phyloP scores from a whole-genome alignment of 345 rosid genomes.

The Psidium guajava region DNA sequence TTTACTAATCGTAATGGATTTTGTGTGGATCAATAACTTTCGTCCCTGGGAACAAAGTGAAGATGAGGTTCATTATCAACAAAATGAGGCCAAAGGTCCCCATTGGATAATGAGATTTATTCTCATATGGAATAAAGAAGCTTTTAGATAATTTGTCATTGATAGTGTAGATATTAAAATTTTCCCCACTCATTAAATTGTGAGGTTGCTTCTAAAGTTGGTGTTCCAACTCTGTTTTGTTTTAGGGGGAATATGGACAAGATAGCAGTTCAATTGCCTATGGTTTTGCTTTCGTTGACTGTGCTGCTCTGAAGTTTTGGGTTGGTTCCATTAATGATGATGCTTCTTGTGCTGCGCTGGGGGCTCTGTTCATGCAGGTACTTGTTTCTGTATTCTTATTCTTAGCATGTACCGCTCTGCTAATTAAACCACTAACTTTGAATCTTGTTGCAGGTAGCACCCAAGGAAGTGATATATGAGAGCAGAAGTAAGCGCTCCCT shows the following conservation, averaged over 20 bases:
- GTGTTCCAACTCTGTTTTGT: background rate
- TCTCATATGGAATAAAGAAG: background rate
- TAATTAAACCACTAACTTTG: conserved; percentile 1
- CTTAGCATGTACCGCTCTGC: background rate
- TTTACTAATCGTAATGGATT: background rate
- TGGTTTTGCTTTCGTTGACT: conserved; percentile 97
- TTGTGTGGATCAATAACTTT: background rate
- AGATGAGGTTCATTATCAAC: background rate
- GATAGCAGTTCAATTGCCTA: conserved; percentile 38
- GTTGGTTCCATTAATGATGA: conserved; percentile 73
- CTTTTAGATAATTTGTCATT: background rate
- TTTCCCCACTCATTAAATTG: background rate
- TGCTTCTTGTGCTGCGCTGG: conserved; percentile 70
- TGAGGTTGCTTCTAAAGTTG: background rate
- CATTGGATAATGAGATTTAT: background rate
- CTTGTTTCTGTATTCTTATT: conserved; percentile 9
- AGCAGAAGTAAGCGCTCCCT: conserved; percentile 42
- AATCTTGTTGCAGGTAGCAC: conserved; percentile 55
- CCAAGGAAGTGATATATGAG: conserved; percentile 82
- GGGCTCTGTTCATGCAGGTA: conserved; percentile 94
- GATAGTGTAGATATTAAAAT: background rate
- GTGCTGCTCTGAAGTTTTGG: conserved; percentile 88
- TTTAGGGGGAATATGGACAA: conserved; percentile 34
- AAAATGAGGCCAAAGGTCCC: background rate
- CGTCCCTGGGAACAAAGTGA: background rate